Conservation (phyloP, 2,329 filamentous ascomycete species). For the Nothomitra cinnamomea region DNA sequence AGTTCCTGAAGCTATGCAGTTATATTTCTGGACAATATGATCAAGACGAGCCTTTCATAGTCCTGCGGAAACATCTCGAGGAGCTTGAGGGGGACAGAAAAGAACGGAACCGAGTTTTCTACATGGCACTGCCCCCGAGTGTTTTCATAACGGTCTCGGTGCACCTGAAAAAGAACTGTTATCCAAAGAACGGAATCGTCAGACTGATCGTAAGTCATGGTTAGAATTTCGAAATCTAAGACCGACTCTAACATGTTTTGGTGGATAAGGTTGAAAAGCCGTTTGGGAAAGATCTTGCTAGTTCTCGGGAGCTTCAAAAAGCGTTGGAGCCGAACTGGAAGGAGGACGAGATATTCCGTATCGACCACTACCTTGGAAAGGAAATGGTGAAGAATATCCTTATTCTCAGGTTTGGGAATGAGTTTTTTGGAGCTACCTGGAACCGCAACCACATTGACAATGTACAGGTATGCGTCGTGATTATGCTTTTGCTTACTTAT, state of each 20-base stretch:
- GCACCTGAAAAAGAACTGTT: conserved; percentile 94
- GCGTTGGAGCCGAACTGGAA: conserved; percentile 96
- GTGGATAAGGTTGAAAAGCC: conserved; percentile 78
- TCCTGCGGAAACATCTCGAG: conserved; percentile 70
- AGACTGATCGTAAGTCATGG: conserved; percentile 65
- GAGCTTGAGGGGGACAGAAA: conserved; percentile 66
- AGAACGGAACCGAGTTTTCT: conserved; percentile 87
- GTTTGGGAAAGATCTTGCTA: conserved; percentile 90
- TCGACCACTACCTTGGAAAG: conserved; percentile 98
- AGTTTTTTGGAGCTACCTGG: conserved; percentile 97
- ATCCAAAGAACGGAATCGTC: conserved; percentile 76
- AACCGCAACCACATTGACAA: conserved; percentile 99
- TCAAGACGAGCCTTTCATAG: conserved; percentile 82
- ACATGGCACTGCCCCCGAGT: conserved; percentile 95
- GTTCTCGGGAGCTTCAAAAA: conserved; percentile 86
- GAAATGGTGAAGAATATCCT: conserved; percentile 99
- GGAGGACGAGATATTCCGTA: conserved; percentile 97
- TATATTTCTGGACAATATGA: conserved; percentile 98
- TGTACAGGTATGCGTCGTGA: conserved; percentile 44
- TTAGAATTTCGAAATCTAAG: not conserved
- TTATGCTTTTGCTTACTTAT: not conserved
- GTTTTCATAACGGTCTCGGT: conserved; percentile 97
- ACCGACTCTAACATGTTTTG: not conserved
- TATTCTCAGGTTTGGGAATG: conserved; percentile 94
- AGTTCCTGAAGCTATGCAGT: conserved; percentile 75